Evolutionary conservation across 2,329 filamentous ascomycete species (phyloP).

Genomic region (Stachybotrys echinatus): DNA sequence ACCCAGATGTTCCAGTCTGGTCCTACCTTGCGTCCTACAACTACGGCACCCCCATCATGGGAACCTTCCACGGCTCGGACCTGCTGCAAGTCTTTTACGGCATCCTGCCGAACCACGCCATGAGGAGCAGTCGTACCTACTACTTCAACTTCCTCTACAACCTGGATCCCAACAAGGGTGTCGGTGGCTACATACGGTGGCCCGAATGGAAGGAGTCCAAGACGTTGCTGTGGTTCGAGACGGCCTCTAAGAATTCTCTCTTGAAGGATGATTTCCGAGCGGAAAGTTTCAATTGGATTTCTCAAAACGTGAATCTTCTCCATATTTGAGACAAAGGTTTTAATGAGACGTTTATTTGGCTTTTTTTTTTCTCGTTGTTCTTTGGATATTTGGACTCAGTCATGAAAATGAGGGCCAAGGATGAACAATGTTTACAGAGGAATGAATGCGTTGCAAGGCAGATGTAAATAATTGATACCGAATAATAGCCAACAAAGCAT

Average conservation of each 20-base stretch:
- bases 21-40: conserved; percentile 71
- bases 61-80: conserved; percentile 71
- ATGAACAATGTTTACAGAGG: too few relatives aligned
- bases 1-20: conserved; percentile 62
- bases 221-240: conserved; percentile 45
- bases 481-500: too few relatives aligned
- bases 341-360: not conserved
- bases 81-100: conserved; percentile 65
- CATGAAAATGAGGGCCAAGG: too few relatives aligned
- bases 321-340: conserved; percentile 14
- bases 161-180: conserved; percentile 60
- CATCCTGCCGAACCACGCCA: conserved; percentile 56
- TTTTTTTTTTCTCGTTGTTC: too few relatives aligned
- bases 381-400: too few relatives aligned
- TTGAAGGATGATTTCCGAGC: conserved; percentile 33
- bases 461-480: too few relatives aligned
- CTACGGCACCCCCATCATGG: conserved; percentile 65
- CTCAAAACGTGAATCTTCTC: conserved; percentile 15
- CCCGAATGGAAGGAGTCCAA: conserved; percentile 36
- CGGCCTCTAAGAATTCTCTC: conserved; percentile 19
- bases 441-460: too few relatives aligned
- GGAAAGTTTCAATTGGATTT: conserved; percentile 20
- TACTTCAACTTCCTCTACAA: conserved; percentile 69
- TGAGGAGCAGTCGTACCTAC: conserved; percentile 57
- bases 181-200: conserved; percentile 32